Percentiles rank a stretch among this genome's conserved stretches.
Conservation (phyloP, 2,329 filamentous ascomycete genomes). For the Aspergillus ochraceoroseus region DNA sequence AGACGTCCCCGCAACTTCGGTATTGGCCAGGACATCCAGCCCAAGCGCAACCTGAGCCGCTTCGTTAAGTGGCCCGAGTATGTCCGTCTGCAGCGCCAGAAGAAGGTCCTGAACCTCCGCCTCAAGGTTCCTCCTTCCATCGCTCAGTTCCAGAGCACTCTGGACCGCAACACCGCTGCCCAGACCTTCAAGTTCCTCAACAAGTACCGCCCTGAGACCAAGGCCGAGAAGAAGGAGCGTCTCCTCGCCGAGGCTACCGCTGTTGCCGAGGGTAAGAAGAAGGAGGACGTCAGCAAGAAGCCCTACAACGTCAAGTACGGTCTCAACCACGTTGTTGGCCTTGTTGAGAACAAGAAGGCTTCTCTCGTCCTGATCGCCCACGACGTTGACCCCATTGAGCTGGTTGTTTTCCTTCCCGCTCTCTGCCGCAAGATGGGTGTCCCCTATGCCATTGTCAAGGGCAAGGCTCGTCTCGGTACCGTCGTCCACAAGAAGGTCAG, state of each 20-base stretch:
- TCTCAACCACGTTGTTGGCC: constrained; percentile 97
- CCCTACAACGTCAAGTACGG: constrained; percentile 99
- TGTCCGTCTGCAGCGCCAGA: constrained; percentile 91
- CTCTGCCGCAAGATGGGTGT: constrained; percentile 99
- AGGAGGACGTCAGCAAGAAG: constrained; percentile 99
- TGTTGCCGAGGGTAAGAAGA: constrained; percentile 99
- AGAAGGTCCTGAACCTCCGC: constrained; percentile 95
- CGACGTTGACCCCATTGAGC: constrained; percentile 98
- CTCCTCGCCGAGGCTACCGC: constrained; percentile 96
- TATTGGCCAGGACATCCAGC: constrained; percentile 98
- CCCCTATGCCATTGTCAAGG: constrained; percentile 98
- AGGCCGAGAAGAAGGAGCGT: constrained; percentile 99
- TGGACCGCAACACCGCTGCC: constrained; percentile 93
- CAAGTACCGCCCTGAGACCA: constrained; percentile 99
- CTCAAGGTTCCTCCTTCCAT: constrained; percentile 98
- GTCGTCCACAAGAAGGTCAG: constrained; percentile 98
- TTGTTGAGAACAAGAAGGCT: constrained; percentile 99
- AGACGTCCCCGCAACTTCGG: constrained; percentile 96
- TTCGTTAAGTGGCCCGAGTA: constrained; percentile 99
- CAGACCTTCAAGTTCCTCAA: constrained; percentile 99
- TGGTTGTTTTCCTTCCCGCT: constrained; percentile 97
- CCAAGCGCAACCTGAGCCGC: constrained; percentile 86
- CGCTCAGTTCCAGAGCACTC: constrained; percentile 94
- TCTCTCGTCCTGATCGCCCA: constrained; percentile 96
- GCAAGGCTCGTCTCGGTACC: constrained; percentile 97